Evolutionary conservation across 2,329 filamentous ascomycete genomes (phyloP), one percentile per base, ranked within the genome.

Genomic region (Didymella sp.): DNA sequence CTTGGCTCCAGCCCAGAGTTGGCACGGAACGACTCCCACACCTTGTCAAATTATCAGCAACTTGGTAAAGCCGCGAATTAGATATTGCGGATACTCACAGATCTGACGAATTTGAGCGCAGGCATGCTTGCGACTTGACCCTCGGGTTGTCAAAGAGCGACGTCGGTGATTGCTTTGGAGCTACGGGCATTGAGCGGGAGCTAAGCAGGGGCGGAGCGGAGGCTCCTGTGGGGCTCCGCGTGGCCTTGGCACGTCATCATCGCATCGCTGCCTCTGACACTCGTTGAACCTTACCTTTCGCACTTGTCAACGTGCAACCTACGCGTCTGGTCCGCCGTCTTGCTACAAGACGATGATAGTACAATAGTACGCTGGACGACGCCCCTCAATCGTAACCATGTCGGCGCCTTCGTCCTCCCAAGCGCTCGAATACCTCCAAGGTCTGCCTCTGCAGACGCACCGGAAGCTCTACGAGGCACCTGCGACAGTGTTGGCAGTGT

Each of bases 391-490:
- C 43, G 43, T 69, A 75, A 81, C 73, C 59, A 85, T 85, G 82
- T 70, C 67, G 59, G 79, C 80, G 69, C 79, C 77, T 60, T 81
- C 85, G 51, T 84, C 84, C 49, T 81, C 82, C 62, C 84, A 85
- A 64, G 84, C 85, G 52, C 90, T 94, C 74, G 93, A 97, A 74
- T 98, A 96, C 79, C 88, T 98, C 75, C 93, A 98, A 84, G 87
- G 89, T 75, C 88, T 96, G 71, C 91, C 91, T 46, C 92, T 93
- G 62, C 92, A 90, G 38, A 96, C 92, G 31, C 96, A 98, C 77
- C 87, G 87, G 74, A 90, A 91, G 77, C 85, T 99, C 42, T 99
- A 99, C 82, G 90, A 93, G 79, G 93, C 97, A 81, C 95, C 95
- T 27, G 96, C 94, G 38, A 96, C 95, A 1, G 90, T 93, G 33